Percentiles rank a stretch among this genome's conserved stretches.
Evolutionary conservation across 176 grass and related monocot genomes (phyloP).

Genomic region (Carex scoparia): DNA sequence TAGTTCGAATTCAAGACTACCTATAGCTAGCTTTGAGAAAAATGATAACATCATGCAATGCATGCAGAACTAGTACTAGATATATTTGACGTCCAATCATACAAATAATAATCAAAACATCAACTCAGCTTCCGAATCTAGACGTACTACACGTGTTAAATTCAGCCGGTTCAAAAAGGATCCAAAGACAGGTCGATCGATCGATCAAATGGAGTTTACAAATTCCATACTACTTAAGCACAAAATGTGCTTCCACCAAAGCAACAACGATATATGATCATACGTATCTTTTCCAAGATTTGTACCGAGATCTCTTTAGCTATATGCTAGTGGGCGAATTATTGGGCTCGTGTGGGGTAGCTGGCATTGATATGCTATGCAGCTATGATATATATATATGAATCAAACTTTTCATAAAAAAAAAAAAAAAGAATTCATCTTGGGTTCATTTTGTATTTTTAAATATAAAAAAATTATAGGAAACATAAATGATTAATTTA

Average conservation of each 20-base stretch:
- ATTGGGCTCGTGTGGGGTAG: background rate
- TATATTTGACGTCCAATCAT: no score
- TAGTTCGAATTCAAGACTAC: no score
- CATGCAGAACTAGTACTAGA: no score
- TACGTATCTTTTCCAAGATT: background rate
- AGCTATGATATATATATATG: no score
- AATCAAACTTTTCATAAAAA: no score
- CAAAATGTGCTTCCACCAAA: background rate
- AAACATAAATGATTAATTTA: no score
- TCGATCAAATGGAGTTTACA: background rate
- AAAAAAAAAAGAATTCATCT: no score
- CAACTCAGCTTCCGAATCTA: background rate
- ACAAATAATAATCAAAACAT: no score
- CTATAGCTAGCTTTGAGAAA: no score
- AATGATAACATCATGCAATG: no score
- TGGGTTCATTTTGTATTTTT: no score
- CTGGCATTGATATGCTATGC: background rate
- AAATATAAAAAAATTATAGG: no score
- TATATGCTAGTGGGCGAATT: background rate
- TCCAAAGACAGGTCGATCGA: background rate
- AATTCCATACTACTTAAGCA: background rate
- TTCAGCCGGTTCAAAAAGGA: background rate
- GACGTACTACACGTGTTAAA: background rate
- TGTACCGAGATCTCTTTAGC: background rate
- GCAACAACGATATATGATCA: background rate